Percentiles rank a stretch among this genome's conserved stretches.
Evolutionary conservation across 805 yeast species (phyloP).

Genomic region (Hanseniaspora singularis): DNA sequence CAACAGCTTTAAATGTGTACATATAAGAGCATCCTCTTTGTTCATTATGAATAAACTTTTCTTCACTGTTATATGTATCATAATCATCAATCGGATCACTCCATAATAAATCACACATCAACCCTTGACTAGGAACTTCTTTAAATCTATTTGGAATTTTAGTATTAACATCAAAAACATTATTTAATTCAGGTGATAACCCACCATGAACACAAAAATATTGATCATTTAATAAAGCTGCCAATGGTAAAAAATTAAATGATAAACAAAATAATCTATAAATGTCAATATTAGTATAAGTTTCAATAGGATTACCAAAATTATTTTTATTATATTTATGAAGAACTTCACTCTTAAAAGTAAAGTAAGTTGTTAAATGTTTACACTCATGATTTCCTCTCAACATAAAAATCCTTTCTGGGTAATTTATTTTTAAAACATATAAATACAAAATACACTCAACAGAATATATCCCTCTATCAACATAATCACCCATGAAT

Average conservation of each 20-base stretch:
- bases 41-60: constrained; percentile 47
- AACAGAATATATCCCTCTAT: constrained; percentile 80
- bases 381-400: constrained; percentile 93
- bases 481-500: constrained; percentile 90
- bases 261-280: constrained; percentile 66
- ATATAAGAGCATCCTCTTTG: constrained; percentile 90
- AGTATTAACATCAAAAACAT: constrained; percentile 53
- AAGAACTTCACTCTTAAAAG: constrained; percentile 80
- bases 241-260: constrained; percentile 79
- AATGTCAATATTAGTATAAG: constrained; percentile 27
- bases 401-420: constrained; percentile 62
- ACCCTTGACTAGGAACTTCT: constrained; percentile 86
- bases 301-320: background rate
- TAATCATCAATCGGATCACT: constrained; percentile 89
- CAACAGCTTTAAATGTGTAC: constrained; percentile 69
- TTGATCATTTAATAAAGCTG: constrained; percentile 86
- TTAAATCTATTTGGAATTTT: constrained; percentile 56
- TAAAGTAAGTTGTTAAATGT: constrained; percentile 86
- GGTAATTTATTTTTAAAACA: constrained; percentile 65
- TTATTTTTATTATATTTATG: constrained; percentile 52
- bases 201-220: constrained; percentile 97
- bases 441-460: constrained; percentile 70
- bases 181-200: constrained; percentile 67
- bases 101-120: constrained; percentile 93
- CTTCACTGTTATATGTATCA: constrained; percentile 39